These are phyloP conservation scores for Ceratocystis cubensis DNA, from an alignment of 2,329 filamentous ascomycete species.

Conservation along the genomic window DNA sequence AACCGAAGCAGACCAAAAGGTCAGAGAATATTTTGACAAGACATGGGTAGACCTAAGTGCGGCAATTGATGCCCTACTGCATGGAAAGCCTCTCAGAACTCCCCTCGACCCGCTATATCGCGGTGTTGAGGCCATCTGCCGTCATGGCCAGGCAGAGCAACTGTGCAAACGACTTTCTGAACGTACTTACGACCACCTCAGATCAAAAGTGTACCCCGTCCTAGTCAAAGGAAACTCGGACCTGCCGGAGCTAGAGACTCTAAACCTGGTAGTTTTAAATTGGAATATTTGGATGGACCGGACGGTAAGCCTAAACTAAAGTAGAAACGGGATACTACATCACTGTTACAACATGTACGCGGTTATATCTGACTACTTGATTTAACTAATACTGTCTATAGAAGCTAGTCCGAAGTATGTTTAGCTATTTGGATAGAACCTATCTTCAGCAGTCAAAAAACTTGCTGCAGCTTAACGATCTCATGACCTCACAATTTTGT, in stretches of 20 bases:
- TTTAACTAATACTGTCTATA: slow-evolving; percentile 27
- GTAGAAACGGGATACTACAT: too few species aligned
- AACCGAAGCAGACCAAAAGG: slow-evolving; percentile 40
- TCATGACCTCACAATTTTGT: slow-evolving; percentile 66
- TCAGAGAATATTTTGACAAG: slow-evolving; percentile 65
- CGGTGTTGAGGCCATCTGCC: slow-evolving; percentile 82
- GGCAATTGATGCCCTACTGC: slow-evolving; percentile 63
- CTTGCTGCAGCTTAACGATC: slow-evolving; percentile 61
- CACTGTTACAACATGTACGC: too few species aligned
- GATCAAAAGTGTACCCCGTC: slow-evolving; percentile 42
- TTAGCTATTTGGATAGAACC: slow-evolving; percentile 86
- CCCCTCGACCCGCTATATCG: slow-evolving; percentile 86
- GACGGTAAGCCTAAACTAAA: slow-evolving; percentile 15
- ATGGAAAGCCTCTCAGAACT: slow-evolving; percentile 45
- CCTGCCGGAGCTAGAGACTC: slow-evolving; percentile 46
- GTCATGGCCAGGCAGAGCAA: slow-evolving; percentile 57
- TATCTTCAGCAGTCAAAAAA: slow-evolving; percentile 67
- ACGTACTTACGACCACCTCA: slow-evolving; percentile 57
- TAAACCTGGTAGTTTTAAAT: slow-evolving; percentile 42
- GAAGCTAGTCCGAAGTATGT: slow-evolving; percentile 71
- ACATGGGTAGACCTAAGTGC: slow-evolving; percentile 61
- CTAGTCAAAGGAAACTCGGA: slow-evolving; percentile 39
- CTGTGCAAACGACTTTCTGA: slow-evolving; percentile 54
- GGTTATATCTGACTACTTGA: neutral
- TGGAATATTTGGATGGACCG: slow-evolving; percentile 63